Conservation (phyloP, 2,329 filamentous ascomycete species). For the Hypoxylon sp. region DNA sequence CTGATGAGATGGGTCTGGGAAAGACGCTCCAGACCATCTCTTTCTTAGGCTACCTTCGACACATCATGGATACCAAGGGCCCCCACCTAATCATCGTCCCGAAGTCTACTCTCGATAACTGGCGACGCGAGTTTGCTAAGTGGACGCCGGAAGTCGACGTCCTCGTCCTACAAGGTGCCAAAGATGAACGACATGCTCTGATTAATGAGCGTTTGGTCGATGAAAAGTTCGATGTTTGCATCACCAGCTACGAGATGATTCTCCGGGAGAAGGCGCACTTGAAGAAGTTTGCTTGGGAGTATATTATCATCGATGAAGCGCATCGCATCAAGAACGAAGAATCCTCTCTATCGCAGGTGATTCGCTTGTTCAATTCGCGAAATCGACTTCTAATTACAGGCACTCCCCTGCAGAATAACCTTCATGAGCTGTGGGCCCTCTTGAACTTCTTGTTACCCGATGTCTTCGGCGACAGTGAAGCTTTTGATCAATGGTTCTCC, state of each 20-base stretch:
- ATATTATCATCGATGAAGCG: conserved; percentile 98
- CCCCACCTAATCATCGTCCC: conserved; percentile 94
- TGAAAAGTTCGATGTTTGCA: conserved; percentile 96
- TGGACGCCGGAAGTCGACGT: conserved; percentile 98
- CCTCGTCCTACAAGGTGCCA: conserved; percentile 92
- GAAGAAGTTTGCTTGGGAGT: conserved; percentile 99
- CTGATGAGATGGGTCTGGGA: conserved; percentile 98
- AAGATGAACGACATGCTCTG: conserved; percentile 89
- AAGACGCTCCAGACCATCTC: conserved; percentile 98
- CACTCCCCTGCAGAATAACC: conserved; percentile 96
- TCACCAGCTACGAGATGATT: conserved; percentile 99
- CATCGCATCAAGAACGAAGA: conserved; percentile 99
- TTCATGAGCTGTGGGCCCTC: conserved; percentile 97
- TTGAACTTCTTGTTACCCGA: conserved; percentile 98
- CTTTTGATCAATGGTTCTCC: conserved; percentile 98
- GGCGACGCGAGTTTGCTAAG: conserved; percentile 92
- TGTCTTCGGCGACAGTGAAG: conserved; percentile 96
- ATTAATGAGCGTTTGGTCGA: conserved; percentile 94
- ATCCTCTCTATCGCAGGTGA: conserved; percentile 95
- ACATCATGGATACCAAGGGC: conserved; percentile 89
- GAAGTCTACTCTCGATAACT: conserved; percentile 98
- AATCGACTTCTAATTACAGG: conserved; percentile 97
- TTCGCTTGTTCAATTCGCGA: conserved; percentile 94
- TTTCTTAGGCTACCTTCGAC: conserved; percentile 94
- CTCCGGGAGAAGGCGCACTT: conserved; percentile 93